Evolutionary conservation across 768 basidiomycete species (phyloP), one percentile per base, ranked within the genome.

Genomic region (Rhodotorula diobovata): DNA sequence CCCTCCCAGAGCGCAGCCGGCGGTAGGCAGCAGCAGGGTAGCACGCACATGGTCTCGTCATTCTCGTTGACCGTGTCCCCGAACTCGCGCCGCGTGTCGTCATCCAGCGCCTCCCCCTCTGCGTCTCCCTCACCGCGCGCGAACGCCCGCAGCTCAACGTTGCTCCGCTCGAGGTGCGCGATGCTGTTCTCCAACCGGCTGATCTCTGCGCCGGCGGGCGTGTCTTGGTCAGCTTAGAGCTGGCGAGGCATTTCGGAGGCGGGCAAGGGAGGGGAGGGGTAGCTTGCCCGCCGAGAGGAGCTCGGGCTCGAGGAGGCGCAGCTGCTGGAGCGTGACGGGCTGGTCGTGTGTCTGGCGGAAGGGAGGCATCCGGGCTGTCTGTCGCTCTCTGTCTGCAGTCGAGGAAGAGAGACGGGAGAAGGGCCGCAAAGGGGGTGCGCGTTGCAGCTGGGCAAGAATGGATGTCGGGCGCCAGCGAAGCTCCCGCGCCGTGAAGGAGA

Each of bases 21-120:
- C 11, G 23, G 41, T 39, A 20, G 35, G 21, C 1, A 23, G 9
- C 30, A n/a, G 30, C 8, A 16, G 55, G 1, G 20, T 1, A n/a
- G 21, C n/a, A 59, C 73, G 58, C 57, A 75, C 73, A 75, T 66
- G 9, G 70, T 71, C 51, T 57, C 70, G 21, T 68, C 59, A 41
- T 75, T 75, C 70, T 75, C 73, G 28, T 12, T 21, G 12, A 68
- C n/a, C 16, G 50, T 41, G 20, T 51, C 34, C 25, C 23, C 61
- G 30, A 71, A 66, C 53, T 75, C 73, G 15, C 10, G 2, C 46
- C 25, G 41, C 35, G 63, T 67, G 16, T 66, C 64, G 5, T 62
- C 56, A 37, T 75, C 70, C 39, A 41, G 15, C 23, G 45, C 66
- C 7, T 67, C 61, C 21, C 28, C 45, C 1, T 69, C 67, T 1